Evolutionary conservation across 768 basidiomycete genomes (phyloP).

Genomic region (Trametes cingulata): DNA sequence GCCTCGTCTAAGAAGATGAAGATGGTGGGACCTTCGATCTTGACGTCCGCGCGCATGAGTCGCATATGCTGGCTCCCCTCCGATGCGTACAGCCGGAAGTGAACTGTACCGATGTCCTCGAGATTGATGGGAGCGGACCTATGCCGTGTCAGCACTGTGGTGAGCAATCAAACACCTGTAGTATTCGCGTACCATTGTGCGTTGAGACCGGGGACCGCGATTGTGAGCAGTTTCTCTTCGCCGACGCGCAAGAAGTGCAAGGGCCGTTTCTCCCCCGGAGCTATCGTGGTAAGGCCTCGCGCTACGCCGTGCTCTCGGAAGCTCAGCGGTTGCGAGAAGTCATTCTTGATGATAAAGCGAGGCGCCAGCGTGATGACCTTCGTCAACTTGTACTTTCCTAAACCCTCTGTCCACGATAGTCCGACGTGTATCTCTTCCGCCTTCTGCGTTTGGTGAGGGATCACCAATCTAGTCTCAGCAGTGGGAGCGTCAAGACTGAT

Average conservation of each 20-base stretch:
- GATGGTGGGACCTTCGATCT: slow-evolving; percentile 84
- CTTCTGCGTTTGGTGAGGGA: slow-evolving; percentile 62
- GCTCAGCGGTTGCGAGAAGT: slow-evolving; percentile 63
- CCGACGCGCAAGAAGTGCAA: slow-evolving; percentile 67
- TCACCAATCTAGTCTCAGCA: slow-evolving; percentile 82
- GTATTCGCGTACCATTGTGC: slow-evolving; percentile 68
- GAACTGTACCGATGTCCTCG: slow-evolving; percentile 83
- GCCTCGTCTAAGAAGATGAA: slow-evolving; percentile 76
- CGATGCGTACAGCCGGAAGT: slow-evolving; percentile 63
- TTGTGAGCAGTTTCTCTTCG: slow-evolving; percentile 73
- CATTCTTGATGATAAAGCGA: slow-evolving; percentile 88
- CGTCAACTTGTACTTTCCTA: slow-evolving; percentile 96
- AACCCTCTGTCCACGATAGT: slow-evolving; percentile 88
- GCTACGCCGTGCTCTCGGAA: slow-evolving; percentile 84
- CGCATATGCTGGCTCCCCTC: slow-evolving; percentile 41
- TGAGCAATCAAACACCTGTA: neutral
- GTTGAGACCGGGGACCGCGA: slow-evolving; percentile 86
- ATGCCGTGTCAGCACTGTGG: neutral
- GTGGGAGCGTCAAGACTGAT: slow-evolving; percentile 89
- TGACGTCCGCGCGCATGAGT: slow-evolving; percentile 74
- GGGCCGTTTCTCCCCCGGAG: slow-evolving; percentile 67
- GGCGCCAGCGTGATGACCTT: slow-evolving; percentile 93
- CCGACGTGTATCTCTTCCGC: slow-evolving; percentile 78
- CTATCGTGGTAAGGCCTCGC: slow-evolving; percentile 58
- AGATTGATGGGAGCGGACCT: slow-evolving; percentile 95